Evolutionary conservation across 192 early-diverging fungal genomes (phyloP).

Genomic region (Paraglomus brasilianum): DNA sequence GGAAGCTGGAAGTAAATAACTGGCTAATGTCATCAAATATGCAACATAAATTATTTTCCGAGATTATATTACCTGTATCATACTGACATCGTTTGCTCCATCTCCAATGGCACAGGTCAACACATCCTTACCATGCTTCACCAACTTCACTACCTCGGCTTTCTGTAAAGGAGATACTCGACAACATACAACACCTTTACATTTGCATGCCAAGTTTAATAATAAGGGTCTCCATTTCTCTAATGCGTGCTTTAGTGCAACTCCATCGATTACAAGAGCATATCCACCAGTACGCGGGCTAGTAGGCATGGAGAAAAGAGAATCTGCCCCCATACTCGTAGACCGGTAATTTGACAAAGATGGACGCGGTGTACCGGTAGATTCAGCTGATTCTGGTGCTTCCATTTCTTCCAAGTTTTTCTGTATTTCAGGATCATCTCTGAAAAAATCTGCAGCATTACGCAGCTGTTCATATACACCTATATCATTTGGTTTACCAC

Average conservation of each 20-base stretch:
- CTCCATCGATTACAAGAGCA: conserved; percentile 73
- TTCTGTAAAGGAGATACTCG: conserved; percentile 79
- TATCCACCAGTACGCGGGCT: conserved; percentile 17
- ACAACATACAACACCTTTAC: conserved; percentile 70
- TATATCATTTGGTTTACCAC: conserved; percentile 36
- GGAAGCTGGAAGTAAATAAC: background rate
- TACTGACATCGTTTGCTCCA: conserved; percentile 82
- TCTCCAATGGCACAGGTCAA: conserved; percentile 79
- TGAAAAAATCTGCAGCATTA: conserved; percentile 44
- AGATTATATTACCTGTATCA: conserved; percentile 72
- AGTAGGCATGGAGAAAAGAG: conserved; percentile 1
- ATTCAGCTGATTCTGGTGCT: background rate
- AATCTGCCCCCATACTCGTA: conserved; percentile 15
- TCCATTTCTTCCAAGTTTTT: conserved; percentile 6
- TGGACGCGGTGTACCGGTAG: background rate
- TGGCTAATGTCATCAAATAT: background rate
- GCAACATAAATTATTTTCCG: background rate
- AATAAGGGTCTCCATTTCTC: conserved; percentile 43
- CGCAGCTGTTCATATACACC: conserved; percentile 58
- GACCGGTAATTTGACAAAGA: conserved; percentile 18
- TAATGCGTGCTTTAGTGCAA: conserved; percentile 58
- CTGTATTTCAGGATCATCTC: conserved; percentile 11
- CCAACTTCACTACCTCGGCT: conserved; percentile 69
- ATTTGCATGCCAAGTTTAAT: conserved; percentile 55
- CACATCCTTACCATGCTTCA: conserved; percentile 60